phyloP scores from a whole-genome alignment of 2,329 filamentous ascomycete genomes.

The Helotiales sp. region DNA sequence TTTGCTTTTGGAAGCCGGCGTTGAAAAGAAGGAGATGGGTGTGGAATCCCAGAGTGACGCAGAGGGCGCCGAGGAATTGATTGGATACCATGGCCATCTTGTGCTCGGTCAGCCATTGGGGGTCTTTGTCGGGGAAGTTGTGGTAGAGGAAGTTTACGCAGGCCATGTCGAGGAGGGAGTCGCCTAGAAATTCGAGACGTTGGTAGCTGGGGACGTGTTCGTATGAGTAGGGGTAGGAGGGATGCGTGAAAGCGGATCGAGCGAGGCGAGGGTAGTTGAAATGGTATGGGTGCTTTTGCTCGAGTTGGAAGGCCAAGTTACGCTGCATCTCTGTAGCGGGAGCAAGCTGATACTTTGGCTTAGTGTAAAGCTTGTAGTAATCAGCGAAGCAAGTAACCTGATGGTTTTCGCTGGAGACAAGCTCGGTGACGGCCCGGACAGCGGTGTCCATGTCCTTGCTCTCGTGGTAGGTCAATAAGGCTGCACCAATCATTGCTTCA shows the following conservation, averaged over 20 bases:
- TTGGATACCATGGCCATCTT: constrained; percentile 99
- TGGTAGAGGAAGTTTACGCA: constrained; percentile 84
- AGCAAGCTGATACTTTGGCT: constrained; percentile 72
- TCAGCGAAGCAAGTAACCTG: constrained; percentile 71
- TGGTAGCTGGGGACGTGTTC: constrained; percentile 89
- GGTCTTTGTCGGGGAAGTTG: constrained; percentile 77
- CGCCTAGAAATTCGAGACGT: constrained; percentile 88
- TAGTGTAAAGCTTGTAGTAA: constrained; percentile 71
- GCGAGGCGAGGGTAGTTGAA: constrained; percentile 80
- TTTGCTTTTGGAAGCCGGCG: constrained; percentile 49
- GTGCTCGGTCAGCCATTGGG: constrained; percentile 97
- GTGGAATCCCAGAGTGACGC: constrained; percentile 79
- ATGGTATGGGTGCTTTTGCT: constrained; percentile 59
- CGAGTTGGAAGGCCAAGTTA: constrained; percentile 69
- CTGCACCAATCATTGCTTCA: constrained; percentile 90
- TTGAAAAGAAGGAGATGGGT: constrained; percentile 68
- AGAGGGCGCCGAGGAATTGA: constrained; percentile 84
- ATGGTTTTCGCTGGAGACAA: constrained; percentile 75
- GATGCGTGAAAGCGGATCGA: constrained; percentile 85
- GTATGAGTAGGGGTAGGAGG: constrained; percentile 76
- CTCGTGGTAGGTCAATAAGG: constrained; percentile 58
- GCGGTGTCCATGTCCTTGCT: constrained; percentile 59
- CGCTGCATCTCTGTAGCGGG: constrained; percentile 68
- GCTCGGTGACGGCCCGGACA: constrained; percentile 65
- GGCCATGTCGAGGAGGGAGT: constrained; percentile 84